Conservation (phyloP, 2,329 filamentous ascomycete species). For the Pestalotiopsis sp. region DNA sequence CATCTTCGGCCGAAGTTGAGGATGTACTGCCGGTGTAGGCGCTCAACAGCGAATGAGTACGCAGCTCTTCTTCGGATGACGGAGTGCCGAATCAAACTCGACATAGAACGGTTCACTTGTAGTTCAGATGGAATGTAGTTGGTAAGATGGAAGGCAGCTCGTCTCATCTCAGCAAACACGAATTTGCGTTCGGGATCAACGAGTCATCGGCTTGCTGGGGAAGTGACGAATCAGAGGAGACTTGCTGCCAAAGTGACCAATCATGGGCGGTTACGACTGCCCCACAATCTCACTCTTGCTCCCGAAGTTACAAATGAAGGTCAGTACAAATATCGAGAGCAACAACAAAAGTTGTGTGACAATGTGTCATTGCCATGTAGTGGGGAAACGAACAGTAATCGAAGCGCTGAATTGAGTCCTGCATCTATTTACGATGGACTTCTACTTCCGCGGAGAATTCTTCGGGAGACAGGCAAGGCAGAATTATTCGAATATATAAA, state of each 20-base stretch:
- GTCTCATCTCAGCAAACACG: too few species aligned
- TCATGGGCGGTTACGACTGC: background rate
- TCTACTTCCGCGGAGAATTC: too few species aligned
- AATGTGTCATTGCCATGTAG: background rate
- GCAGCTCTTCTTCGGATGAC: too few species aligned
- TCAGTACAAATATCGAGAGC: background rate
- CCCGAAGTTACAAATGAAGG: background rate
- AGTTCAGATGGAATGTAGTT: too few species aligned
- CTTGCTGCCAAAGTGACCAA: conserved; percentile 3
- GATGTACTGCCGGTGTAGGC: too few species aligned
- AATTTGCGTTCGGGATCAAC: background rate
- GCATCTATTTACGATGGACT: too few species aligned
- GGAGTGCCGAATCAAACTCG: too few species aligned
- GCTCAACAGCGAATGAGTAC: too few species aligned
- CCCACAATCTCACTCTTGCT: background rate
- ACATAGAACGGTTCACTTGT: too few species aligned
- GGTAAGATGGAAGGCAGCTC: too few species aligned
- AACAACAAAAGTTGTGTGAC: background rate
- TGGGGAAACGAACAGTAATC: background rate
- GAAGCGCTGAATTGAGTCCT: background rate
- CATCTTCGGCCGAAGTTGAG: background rate
- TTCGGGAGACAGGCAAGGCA: too few species aligned
- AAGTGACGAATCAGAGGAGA: conserved; percentile 1
- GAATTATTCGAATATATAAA: too few species aligned
- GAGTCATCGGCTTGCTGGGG: background rate